phyloP scores from a whole-genome alignment of 257 asterid species.

The Plectranthus barbatus region DNA sequence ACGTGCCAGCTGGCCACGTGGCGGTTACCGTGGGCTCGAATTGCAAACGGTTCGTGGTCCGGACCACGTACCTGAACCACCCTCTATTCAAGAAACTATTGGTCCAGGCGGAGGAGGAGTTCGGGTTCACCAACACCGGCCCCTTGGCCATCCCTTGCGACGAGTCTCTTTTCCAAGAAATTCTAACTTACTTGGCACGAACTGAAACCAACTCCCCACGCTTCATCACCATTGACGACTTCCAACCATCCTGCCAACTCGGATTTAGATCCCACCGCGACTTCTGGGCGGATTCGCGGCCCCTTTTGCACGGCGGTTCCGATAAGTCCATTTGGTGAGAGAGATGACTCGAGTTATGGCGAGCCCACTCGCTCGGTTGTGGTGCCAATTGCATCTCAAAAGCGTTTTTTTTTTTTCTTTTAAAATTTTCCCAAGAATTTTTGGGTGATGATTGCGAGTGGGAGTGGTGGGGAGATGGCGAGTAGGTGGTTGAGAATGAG shows the following conservation, averaged over 20 bases:
- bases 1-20: constrained; percentile 60
- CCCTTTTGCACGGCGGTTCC: constrained; percentile 45
- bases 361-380: neutral
- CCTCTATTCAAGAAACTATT: constrained; percentile 43
- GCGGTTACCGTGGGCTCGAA: constrained; percentile 46
- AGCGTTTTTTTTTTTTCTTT: neutral
- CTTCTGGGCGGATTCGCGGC: constrained; percentile 51
- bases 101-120: constrained; percentile 51
- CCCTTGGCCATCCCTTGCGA: constrained; percentile 56
- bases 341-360: neutral
- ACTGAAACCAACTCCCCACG: constrained; percentile 32
- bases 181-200: constrained; percentile 40
- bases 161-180: constrained; percentile 44
- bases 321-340: constrained; percentile 21
- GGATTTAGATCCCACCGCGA: constrained; percentile 35
- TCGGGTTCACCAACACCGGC: constrained; percentile 49
- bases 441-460: neutral
- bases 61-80: constrained; percentile 46
- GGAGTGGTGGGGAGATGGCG: constrained; percentile 49
- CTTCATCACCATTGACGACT: constrained; percentile 35
- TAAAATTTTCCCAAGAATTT: neutral
- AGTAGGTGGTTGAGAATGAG: constrained; percentile 37
- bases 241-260: constrained; percentile 39
- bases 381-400: neutral
- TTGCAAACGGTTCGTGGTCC: constrained; percentile 36